These are phyloP conservation scores for Colletotrichum scovillei DNA, from an alignment of 2,329 filamentous ascomycete species.

Conservation along the genomic window DNA sequence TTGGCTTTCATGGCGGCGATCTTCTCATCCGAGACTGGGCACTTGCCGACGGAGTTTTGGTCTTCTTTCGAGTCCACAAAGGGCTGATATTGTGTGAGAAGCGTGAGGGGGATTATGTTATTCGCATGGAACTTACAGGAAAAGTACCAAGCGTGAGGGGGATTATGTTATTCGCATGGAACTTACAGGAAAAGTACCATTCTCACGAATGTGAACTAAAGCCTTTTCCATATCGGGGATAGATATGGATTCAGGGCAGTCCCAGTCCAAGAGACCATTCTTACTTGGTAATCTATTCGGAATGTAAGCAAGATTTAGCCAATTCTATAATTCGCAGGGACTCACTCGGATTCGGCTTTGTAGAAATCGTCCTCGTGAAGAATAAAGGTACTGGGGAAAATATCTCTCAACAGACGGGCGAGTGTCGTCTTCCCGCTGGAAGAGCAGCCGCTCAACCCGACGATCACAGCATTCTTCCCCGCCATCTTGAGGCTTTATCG, in stretches of 20 bases:
- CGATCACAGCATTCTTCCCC: constrained; percentile 66
- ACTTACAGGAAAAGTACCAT: constrained; percentile 74
- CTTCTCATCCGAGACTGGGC: constrained; percentile 60
- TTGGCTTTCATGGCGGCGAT: constrained; percentile 59
- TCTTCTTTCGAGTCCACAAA: constrained; percentile 69
- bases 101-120: constrained; percentile 36
- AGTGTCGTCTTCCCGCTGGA: constrained; percentile 97
- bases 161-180: not conserved
- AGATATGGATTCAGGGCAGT: constrained; percentile 84
- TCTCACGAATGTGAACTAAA: constrained; percentile 75
- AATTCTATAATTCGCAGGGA: not conserved
- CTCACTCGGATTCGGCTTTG: constrained; percentile 77
- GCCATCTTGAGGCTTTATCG: constrained; percentile 41
- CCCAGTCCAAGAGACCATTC: constrained; percentile 85
- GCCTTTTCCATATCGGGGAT: constrained; percentile 75
- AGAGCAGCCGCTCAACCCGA: constrained; percentile 90
- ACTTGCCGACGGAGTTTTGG: constrained; percentile 68
- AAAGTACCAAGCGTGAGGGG: constrained; percentile 41
- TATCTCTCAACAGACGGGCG: constrained; percentile 82
- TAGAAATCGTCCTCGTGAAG: constrained; percentile 98
- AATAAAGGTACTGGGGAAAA: constrained; percentile 83
- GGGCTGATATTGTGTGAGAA: constrained; percentile 47
- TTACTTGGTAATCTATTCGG: constrained; percentile 62
- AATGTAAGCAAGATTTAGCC: not conserved
- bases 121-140: constrained; percentile 40